Conservation (phyloP, 2,329 filamentous ascomycete species). For the Endoconidiophora laricicola region DNA sequence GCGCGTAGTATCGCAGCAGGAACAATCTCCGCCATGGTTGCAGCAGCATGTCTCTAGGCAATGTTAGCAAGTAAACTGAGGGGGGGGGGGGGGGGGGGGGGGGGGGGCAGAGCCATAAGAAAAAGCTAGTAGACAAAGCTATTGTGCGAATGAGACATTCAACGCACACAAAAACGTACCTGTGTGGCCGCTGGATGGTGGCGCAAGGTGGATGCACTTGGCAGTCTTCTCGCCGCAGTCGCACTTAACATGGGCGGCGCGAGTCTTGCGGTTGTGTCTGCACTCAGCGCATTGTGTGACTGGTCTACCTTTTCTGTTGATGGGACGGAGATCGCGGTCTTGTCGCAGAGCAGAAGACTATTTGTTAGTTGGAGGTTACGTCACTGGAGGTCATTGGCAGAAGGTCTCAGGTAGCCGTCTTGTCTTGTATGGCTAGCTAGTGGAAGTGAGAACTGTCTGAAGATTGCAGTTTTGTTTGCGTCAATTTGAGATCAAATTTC, state of each 20-base stretch:
- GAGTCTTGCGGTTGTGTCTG: constrained; percentile 88
- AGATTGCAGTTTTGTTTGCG: neutral
- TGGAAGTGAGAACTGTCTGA: neutral
- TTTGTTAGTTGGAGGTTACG: neutral
- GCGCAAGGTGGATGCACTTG: constrained; percentile 45
- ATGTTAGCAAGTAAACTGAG: no score
- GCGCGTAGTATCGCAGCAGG: constrained; percentile 48
- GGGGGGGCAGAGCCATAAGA: neutral
- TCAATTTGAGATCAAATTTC: no score
- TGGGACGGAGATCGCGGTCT: constrained; percentile 12
- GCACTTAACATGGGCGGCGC: constrained; percentile 86
- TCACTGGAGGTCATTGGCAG: no score
- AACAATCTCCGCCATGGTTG: constrained; percentile 51
- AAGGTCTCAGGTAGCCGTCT: no score
- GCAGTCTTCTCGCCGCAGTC: constrained; percentile 89
- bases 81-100: no score
- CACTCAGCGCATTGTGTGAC: constrained; percentile 97
- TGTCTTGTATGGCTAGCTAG: no score
- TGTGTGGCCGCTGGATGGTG: constrained; percentile 40
- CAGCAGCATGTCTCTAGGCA: constrained; percentile 48
- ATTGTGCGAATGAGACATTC: neutral
- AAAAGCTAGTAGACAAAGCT: neutral
- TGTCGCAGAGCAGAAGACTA: neutral
- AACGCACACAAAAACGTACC: constrained; percentile 22
- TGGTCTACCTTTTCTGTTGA: constrained; percentile 61